Percentiles rank a stretch among this genome's conserved stretches.
Evolutionary conservation across 2,329 filamentous ascomycete genomes (phyloP).

Genomic region (Pyrenophora graminea): DNA sequence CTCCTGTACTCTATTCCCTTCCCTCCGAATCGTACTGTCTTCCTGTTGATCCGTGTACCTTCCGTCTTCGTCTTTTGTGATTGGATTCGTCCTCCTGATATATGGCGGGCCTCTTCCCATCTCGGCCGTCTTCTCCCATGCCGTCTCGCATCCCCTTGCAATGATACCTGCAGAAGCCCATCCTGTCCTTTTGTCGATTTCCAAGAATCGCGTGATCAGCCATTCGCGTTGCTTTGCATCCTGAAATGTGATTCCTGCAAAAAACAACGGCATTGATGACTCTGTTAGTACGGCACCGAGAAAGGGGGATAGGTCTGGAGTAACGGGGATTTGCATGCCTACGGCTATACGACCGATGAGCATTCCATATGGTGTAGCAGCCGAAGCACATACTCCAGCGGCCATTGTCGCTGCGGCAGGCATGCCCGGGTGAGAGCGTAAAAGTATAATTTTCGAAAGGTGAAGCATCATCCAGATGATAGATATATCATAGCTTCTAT

Average conservation of each 20-base stretch:
- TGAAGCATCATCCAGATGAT: constrained; percentile 88
- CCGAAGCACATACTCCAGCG: constrained; percentile 73
- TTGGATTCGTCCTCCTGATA: constrained; percentile 21
- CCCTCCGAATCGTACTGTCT: background rate
- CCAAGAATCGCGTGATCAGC: constrained; percentile 73
- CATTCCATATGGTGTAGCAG: constrained; percentile 72
- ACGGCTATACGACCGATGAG: constrained; percentile 80
- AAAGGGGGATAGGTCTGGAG: constrained; percentile 67
- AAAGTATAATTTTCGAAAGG: constrained; percentile 80
- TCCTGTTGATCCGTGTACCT: constrained; percentile 12
- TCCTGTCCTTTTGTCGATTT: constrained; percentile 79
- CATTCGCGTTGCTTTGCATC: constrained; percentile 74
- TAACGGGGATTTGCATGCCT: constrained; percentile 59
- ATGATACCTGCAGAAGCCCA: constrained; percentile 85
- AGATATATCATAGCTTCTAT: constrained; percentile 84
- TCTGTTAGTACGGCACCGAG: constrained; percentile 84
- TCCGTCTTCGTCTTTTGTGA: constrained; percentile 22
- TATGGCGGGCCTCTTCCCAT: constrained; percentile 79
- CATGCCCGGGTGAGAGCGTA: constrained; percentile 85
- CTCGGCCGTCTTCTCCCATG: constrained; percentile 76
- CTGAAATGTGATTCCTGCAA: constrained; percentile 80
- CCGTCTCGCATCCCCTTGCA: constrained; percentile 79
- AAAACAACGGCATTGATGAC: constrained; percentile 79
- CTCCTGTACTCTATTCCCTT: background rate
- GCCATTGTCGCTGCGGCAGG: constrained; percentile 88